Percentiles rank a stretch among this genome's conserved stretches.
phyloP scores from a whole-genome alignment of 2,329 filamentous ascomycete genomes.

The Phialophora tarda region DNA sequence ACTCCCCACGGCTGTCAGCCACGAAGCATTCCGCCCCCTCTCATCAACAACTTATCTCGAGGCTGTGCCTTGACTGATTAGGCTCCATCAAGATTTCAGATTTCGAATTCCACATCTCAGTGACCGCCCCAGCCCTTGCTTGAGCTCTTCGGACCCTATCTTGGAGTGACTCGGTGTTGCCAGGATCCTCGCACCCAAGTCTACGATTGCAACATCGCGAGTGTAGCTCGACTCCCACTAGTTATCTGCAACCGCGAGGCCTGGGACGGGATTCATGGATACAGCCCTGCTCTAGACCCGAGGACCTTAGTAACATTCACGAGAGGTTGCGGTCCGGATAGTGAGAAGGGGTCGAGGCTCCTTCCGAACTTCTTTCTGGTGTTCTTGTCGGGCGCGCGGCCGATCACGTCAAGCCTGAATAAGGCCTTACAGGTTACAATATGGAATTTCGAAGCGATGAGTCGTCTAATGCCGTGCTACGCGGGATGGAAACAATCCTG shows the following conservation, averaged over 20 bases:
- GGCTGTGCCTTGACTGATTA: not conserved
- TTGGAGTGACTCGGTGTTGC: not conserved
- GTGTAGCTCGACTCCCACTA: not conserved
- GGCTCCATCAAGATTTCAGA: not conserved
- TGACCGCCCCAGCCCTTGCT: not conserved
- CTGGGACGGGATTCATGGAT: not conserved
- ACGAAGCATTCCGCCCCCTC: not conserved
- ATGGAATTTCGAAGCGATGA: not conserved
- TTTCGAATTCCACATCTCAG: not conserved
- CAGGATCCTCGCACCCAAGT: not conserved
- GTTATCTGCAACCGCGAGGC: not conserved
- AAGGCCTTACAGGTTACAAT: not conserved
- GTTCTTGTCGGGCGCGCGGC: not conserved
- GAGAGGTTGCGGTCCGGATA: no score
- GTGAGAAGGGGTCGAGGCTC: not conserved
- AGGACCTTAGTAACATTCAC: no score
- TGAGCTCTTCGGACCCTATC: not conserved
- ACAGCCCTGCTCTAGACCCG: not conserved
- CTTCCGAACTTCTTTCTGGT: slow-evolving; percentile 1
- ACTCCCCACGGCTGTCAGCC: not conserved
- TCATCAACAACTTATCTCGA: not conserved
- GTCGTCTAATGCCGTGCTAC: slow-evolving; percentile 15
- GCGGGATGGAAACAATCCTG: slow-evolving; percentile 6
- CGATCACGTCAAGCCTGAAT: not conserved
- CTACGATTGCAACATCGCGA: not conserved